phyloP scores from a whole-genome alignment of 1,284 basidiomycete genomes.

The Serendipita sp. region DNA sequence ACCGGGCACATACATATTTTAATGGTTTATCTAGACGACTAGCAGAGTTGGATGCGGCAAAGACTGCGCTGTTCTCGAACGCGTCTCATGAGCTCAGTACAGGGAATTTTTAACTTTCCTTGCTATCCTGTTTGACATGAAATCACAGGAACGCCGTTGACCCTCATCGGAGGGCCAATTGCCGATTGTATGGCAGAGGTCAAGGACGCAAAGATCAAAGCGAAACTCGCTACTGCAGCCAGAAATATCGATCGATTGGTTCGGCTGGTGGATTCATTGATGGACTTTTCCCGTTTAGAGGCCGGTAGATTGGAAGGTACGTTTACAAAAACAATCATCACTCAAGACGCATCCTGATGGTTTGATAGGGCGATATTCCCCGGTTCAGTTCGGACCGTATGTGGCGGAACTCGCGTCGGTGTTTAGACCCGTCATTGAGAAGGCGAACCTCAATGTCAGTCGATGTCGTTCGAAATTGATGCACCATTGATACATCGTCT shows the following conservation, averaged over 20 bases:
- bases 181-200: slow-evolving; percentile 14
- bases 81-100: slow-evolving; percentile 21
- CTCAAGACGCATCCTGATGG: too few species aligned
- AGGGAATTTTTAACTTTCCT: not conserved
- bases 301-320: slow-evolving; percentile 18
- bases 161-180: slow-evolving; percentile 21
- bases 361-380: slow-evolving; percentile 16
- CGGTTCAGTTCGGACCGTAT: slow-evolving; percentile 17
- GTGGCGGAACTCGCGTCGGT: slow-evolving; percentile 21
- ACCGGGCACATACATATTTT: not conserved
- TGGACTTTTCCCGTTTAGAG: slow-evolving; percentile 21
- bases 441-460: not conserved
- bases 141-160: slow-evolving; percentile 19
- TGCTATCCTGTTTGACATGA: not conserved
- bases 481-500: not conserved
- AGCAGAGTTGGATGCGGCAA: slow-evolving; percentile 21
- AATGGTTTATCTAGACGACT: slow-evolving; percentile 15
- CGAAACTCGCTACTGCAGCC: slow-evolving; percentile 17
- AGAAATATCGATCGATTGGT: slow-evolving; percentile 20
- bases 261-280: slow-evolving; percentile 20
- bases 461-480: not conserved
- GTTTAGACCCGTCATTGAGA: slow-evolving; percentile 15
- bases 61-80: slow-evolving; percentile 22
- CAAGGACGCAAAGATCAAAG: slow-evolving; percentile 14
- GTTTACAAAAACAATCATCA: not conserved